Conservation (phyloP, 225 moss, liverwort and hornwort species). For the Physcomitrium patens region DNA sequence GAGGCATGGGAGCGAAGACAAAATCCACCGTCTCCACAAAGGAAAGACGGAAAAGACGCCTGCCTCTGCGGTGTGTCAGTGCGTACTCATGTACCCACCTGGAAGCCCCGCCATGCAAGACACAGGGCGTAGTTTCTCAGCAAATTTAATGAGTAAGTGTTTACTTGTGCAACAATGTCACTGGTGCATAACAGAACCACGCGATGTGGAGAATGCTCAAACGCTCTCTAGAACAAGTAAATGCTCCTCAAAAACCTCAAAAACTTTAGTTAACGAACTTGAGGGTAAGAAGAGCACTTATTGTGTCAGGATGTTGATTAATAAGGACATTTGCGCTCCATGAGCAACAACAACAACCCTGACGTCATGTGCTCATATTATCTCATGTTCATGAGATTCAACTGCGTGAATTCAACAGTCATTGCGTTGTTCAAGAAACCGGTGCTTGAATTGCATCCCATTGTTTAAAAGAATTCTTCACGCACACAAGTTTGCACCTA, state of each 20-base stretch:
- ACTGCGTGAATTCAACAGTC: slow-evolving; percentile 77
- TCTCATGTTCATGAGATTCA: slow-evolving; percentile 53
- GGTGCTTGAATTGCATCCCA: too few relatives aligned
- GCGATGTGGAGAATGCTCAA: neutral
- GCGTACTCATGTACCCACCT: slow-evolving; percentile 90
- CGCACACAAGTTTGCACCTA: too few relatives aligned
- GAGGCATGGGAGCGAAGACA: neutral
- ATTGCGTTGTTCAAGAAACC: too few relatives aligned
- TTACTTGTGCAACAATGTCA: slow-evolving; percentile 92
- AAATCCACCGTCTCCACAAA: neutral
- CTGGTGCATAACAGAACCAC: slow-evolving; percentile 50
- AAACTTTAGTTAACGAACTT: neutral
- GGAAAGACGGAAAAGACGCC: neutral
- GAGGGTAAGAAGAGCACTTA: neutral
- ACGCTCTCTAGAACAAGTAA: neutral
- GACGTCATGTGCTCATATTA: slow-evolving; percentile 62
- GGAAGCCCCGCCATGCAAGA: slow-evolving; percentile 81
- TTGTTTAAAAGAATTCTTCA: too few relatives aligned
- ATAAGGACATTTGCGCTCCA: slow-evolving; percentile 60
- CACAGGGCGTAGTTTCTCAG: slow-evolving; percentile 76
- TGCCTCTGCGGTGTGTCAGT: slow-evolving; percentile 79
- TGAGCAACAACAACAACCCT: slow-evolving; percentile 72
- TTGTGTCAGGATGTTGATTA: too few relatives aligned
- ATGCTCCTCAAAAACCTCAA: neutral
- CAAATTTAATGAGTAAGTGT: slow-evolving; percentile 70